A percentile compares a stretch with the other conserved stretches of the same genome.
phyloP scores from a whole-genome alignment of 83 land plant species.

The Picea abies region DNA sequence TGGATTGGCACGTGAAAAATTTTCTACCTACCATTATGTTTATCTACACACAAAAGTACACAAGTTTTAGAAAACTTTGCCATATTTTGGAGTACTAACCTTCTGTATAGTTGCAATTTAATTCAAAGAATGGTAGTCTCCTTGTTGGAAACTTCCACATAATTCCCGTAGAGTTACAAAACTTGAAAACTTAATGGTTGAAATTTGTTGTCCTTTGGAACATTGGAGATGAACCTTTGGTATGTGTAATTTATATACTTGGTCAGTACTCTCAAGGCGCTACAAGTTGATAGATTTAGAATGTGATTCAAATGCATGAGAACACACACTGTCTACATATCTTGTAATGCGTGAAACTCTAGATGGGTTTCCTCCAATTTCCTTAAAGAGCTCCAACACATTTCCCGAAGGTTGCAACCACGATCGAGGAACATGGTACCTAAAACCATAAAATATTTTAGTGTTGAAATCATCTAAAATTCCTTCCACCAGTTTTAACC shows the following conservation, averaged over 20 bases:
- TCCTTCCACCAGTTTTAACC: not conserved
- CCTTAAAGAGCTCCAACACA: too few species aligned
- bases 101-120: constrained; percentile 46
- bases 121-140: too few species aligned
- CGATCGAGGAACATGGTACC: not conserved
- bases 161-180: too few species aligned
- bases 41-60: not conserved
- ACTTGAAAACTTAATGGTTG: too few species aligned
- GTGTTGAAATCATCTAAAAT: not conserved
- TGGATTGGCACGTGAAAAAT: not conserved
- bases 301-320: too few species aligned
- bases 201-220: too few species aligned
- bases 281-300: not conserved
- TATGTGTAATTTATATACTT: constrained; percentile 7
- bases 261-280: constrained; percentile 35
- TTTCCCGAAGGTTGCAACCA: too few species aligned
- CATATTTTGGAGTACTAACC: constrained; percentile 27
- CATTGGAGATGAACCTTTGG: too few species aligned
- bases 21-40: not conserved
- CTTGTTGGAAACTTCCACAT: too few species aligned
- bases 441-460: not conserved
- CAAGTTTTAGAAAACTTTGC: not conserved
- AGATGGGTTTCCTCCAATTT: too few species aligned
- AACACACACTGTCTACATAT: too few species aligned
- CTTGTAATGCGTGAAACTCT: not conserved